A percentile compares a stretch with the other conserved stretches of the same genome.
phyloP scores from a whole-genome alignment of 768 basidiomycete genomes.

The Pisolithus orientalis region DNA sequence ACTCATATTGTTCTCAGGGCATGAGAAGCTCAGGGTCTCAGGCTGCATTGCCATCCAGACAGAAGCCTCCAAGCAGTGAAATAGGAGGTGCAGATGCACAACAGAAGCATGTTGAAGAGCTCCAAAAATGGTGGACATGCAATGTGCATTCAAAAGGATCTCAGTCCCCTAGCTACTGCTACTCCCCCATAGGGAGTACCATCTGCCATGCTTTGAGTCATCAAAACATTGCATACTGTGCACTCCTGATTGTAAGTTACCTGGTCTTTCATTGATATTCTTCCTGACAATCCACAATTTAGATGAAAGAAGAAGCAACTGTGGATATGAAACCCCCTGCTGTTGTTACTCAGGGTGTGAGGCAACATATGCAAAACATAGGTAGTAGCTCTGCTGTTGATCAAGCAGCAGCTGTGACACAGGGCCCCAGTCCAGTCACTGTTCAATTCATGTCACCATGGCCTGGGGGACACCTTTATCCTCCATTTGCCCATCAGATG shows the following conservation, averaged over 20 bases:
- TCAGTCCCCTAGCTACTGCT: background rate
- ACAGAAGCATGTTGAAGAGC: background rate
- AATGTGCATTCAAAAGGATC: background rate
- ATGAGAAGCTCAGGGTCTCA: background rate
- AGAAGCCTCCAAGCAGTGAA: background rate
- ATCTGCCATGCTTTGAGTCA: background rate
- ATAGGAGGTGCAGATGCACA: background rate
- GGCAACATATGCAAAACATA: background rate
- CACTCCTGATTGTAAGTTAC: background rate
- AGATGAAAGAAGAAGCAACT: background rate
- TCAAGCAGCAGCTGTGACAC: too few relatives aligned
- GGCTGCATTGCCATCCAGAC: background rate
- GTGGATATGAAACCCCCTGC: background rate
- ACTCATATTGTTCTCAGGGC: background rate
- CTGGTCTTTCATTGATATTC: background rate
- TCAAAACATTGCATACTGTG: background rate
- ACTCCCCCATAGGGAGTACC: background rate
- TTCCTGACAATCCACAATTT: background rate
- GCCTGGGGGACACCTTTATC: too few relatives aligned
- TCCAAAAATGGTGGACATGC: background rate
- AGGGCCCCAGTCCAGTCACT: too few relatives aligned
- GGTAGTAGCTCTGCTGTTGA: too few relatives aligned
- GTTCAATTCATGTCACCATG: too few relatives aligned
- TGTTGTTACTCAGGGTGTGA: background rate
- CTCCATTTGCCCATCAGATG: too few relatives aligned